These are phyloP conservation scores for Solanum chacoense DNA, from an alignment of 305 asterid genomes.

Conservation along the genomic window DNA sequence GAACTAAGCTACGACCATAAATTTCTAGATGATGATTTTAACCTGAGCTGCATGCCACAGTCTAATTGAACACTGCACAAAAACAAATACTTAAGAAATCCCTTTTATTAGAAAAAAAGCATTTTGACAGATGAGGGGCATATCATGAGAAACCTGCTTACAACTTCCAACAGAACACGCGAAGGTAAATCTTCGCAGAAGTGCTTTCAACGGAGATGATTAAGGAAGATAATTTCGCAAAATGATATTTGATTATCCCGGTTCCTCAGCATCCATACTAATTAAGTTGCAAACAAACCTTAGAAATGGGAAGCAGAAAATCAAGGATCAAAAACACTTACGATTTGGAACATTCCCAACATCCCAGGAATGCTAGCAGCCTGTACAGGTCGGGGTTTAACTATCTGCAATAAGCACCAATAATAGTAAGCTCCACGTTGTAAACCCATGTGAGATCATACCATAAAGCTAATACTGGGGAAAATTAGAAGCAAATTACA, in stretches of 20 bases:
- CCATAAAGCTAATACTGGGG: background rate
- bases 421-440: background rate
- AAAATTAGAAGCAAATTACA: constrained; percentile 1
- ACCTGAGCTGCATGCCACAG: background rate
- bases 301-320: background rate
- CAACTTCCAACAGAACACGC: background rate
- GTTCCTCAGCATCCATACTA: background rate
- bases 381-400: constrained; percentile 92
- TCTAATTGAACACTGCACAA: background rate
- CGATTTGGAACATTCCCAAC: constrained; percentile 97
- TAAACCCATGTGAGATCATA: background rate
- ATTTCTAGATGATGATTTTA: background rate
- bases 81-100: background rate
- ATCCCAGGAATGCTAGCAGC: constrained; percentile 99
- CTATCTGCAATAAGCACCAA: constrained; percentile 47
- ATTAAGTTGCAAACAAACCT: background rate
- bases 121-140: background rate
- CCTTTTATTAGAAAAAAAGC: background rate
- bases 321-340: constrained; percentile 21
- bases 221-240: background rate
- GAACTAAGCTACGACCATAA: background rate
- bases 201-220: background rate
- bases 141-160: background rate
- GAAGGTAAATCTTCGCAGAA: background rate
- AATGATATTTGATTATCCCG: background rate